Conservation (phyloP, 139 green algal species). For the Chlamydomonas asymmetrica region DNA sequence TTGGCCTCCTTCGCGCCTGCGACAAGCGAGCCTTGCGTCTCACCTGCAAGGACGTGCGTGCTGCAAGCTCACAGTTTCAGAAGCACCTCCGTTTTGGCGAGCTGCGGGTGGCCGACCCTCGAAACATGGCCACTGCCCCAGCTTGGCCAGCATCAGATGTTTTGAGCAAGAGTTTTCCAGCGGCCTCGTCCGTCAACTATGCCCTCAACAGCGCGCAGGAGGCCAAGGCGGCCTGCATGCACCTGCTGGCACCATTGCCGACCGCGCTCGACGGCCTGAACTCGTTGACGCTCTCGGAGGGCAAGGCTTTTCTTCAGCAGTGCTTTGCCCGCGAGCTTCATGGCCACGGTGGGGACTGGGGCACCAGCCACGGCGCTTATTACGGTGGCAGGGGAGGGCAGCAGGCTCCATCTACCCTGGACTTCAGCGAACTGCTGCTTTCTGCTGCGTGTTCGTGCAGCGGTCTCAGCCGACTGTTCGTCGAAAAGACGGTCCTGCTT, state of each 20-base stretch:
- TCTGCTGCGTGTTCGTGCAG: background rate
- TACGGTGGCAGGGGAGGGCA: too few relatives aligned
- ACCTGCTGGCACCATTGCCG: slow-evolving; percentile 1
- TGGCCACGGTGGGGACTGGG: slow-evolving; percentile 3
- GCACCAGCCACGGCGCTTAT: background rate
- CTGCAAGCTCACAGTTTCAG: too few relatives aligned
- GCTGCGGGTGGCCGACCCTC: too few relatives aligned
- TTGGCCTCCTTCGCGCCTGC: too few relatives aligned
- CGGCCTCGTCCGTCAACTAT: background rate
- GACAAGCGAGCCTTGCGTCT: too few relatives aligned
- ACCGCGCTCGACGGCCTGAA: background rate
- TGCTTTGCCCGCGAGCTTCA: slow-evolving; percentile 13
- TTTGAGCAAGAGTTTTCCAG: slow-evolving; percentile 14
- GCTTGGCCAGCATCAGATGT: too few relatives aligned
- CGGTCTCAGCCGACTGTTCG: background rate
- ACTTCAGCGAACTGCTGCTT: slow-evolving; percentile 16
- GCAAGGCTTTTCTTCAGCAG: background rate
- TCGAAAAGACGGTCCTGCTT: slow-evolving; percentile 21
- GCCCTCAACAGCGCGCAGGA: background rate
- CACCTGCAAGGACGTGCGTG: too few relatives aligned
- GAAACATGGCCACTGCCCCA: too few relatives aligned
- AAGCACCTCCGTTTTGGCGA: too few relatives aligned
- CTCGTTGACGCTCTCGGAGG: background rate
- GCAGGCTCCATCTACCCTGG: too few relatives aligned
- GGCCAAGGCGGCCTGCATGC: slow-evolving; percentile 9